Base-by-base conservation (phyloP, 1,139 yeast genomes). In the Kazachstania sp. region DNA sequence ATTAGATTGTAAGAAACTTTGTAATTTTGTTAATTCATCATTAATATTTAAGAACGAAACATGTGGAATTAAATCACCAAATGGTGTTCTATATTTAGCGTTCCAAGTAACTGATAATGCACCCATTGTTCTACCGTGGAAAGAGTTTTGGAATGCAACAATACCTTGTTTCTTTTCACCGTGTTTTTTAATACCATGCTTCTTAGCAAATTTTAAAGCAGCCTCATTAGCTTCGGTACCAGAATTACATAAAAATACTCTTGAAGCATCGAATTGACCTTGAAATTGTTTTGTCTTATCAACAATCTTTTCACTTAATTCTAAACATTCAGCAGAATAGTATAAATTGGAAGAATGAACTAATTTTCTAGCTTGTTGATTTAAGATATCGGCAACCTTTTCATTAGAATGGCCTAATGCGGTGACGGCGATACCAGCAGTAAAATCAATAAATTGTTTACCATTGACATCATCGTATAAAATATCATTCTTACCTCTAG, bases 191-290 rank as follows among this genome's bases (percentile, higher is more conserved):
- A 80, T 81, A 48, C 95, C 96, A 60, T 78, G 76, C 64, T 87
- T 90, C 63, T 97, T 79, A 16, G 97, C 97, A 71, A 92, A 92
- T 65, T 92, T 92, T 58, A 92, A 70, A 0, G 98, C 98, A 1
- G 97, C 98, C 66, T 92, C 98, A 61, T 90, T 92, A 48, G 98
- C 97, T 67, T 92, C 98, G 8, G 97, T 83, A 43, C 98, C 98
- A 0, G 95, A 84, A 63, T 90, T 92, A 62, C 94, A 83, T 50
- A 92, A 70, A 59, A 92, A 92, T n/a, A 88, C 95, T 50, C 83
- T 73, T 31, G 85, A 72, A 1, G 96, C 95, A 57, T 81, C 75
- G 45, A 72, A 66, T 87, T 87, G 86, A 16, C 94, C 96, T 13
- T 90, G 94, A 39, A 79, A 71, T 39, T 71, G 69, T 52, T 72